Conservation (phyloP, 306 rosid genomes). For the Amphicarpaea edgeworthii region DNA sequence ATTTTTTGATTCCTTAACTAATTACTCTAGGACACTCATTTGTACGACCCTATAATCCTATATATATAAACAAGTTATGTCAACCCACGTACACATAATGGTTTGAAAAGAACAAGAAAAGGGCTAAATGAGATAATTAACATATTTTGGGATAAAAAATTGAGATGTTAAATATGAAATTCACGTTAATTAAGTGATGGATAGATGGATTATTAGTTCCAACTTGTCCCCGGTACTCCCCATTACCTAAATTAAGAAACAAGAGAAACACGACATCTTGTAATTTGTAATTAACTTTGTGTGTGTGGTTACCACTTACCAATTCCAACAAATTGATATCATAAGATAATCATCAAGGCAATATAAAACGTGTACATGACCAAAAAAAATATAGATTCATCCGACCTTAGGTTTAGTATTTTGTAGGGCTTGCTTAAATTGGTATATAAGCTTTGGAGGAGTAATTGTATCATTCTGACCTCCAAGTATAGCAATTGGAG, state of each 20-base stretch:
- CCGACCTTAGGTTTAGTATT: constrained; percentile 58
- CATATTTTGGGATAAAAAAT: too few species aligned
- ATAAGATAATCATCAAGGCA: neutral
- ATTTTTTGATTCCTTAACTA: too few species aligned
- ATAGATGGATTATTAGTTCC: too few species aligned
- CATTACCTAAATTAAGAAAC: neutral
- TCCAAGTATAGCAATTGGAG: constrained; percentile 67
- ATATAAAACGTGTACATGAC: neutral
- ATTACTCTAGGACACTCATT: too few species aligned
- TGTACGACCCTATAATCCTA: too few species aligned
- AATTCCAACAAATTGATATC: neutral
- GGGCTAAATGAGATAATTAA: too few species aligned
- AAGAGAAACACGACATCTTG: neutral
- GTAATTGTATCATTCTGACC: constrained; percentile 56
- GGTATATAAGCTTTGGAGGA: constrained; percentile 58
- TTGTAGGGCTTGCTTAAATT: constrained; percentile 58
- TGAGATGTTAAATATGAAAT: too few species aligned
- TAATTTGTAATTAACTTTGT: neutral
- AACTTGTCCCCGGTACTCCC: too few species aligned
- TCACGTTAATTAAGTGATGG: too few species aligned
- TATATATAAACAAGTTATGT: too few species aligned
- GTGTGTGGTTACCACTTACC: neutral
- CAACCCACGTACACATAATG: too few species aligned
- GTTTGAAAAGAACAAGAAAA: too few species aligned
- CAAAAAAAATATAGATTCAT: neutral